These are phyloP conservation scores for Penicillium taxi DNA, from an alignment of 495 filamentous ascomycete genomes.

Conservation along the genomic window DNA sequence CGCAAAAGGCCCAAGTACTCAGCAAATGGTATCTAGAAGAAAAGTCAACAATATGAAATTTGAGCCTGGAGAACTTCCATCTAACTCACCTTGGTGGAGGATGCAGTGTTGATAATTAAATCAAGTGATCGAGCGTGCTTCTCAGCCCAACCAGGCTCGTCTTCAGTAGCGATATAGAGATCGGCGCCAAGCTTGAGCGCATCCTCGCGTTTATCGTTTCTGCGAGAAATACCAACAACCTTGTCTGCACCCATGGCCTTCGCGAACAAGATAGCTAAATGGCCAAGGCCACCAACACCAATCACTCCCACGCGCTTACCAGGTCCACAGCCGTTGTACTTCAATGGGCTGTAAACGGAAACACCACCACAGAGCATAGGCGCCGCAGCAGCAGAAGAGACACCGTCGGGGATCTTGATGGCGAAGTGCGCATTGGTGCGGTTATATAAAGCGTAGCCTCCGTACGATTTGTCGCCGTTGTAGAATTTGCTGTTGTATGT, in stretches of 20 bases:
- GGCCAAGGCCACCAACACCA: conserved; percentile 76
- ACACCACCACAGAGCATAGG: conserved; percentile 84
- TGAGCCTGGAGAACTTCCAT: background rate
- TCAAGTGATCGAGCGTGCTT: conserved; percentile 63
- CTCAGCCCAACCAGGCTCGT: conserved; percentile 64
- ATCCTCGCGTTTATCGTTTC: conserved; percentile 58
- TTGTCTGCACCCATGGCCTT: conserved; percentile 66
- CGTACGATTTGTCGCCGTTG: conserved; percentile 55
- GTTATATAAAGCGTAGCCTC: conserved; percentile 64
- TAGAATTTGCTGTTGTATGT: conserved; percentile 32
- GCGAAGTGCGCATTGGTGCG: conserved; percentile 67
- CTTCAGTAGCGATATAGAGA: conserved; percentile 74
- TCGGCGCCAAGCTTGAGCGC: conserved; percentile 54
- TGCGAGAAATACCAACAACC: conserved; percentile 73
- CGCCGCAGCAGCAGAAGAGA: conserved; percentile 54
- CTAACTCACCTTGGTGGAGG: conserved; percentile 44
- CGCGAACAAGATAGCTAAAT: conserved; percentile 54
- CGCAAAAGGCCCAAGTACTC: conserved; percentile 62
- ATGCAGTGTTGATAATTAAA: conserved; percentile 76
- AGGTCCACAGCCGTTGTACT: conserved; percentile 64
- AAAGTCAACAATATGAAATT: conserved; percentile 2
- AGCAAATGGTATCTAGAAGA: conserved; percentile 57
- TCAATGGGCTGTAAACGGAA: conserved; percentile 69
- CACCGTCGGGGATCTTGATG: conserved; percentile 65
- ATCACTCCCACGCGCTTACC: conserved; percentile 79